Conservation (phyloP, 2,329 filamentous ascomycete species). For the Colletotrichum agaves region DNA sequence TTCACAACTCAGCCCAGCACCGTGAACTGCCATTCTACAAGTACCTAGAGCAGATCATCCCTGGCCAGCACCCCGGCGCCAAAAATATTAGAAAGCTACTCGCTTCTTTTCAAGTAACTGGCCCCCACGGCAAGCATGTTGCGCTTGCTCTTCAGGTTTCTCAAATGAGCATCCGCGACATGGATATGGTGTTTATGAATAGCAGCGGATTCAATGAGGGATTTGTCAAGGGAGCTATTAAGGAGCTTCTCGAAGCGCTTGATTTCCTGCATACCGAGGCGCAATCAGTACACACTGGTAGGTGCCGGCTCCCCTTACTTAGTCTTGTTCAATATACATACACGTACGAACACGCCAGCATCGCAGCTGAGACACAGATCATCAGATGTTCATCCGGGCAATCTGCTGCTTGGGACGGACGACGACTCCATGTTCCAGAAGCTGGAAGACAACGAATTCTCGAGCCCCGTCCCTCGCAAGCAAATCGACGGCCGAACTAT, state of each 20-base stretch:
- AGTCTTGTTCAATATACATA: background rate
- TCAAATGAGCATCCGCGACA: conserved; percentile 47
- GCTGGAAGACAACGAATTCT: conserved; percentile 41
- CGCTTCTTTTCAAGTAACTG: conserved; percentile 38
- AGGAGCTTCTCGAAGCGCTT: conserved; percentile 46
- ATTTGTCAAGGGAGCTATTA: conserved; percentile 46
- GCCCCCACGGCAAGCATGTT: conserved; percentile 41
- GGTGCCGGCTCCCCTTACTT: background rate
- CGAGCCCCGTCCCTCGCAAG: conserved; percentile 42
- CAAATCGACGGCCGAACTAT: conserved; percentile 38
- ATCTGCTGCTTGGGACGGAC: conserved; percentile 45
- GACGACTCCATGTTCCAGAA: conserved; percentile 40
- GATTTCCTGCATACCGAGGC: conserved; percentile 50
- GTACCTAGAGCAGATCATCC: conserved; percentile 11
- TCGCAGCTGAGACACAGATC: conserved; percentile 21
- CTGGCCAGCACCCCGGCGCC: conserved; percentile 28
- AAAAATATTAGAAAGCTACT: conserved; percentile 40
- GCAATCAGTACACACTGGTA: conserved; percentile 47
- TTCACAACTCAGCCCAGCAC: conserved; percentile 40
- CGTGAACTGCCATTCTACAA: conserved; percentile 42
- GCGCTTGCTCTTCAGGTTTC: conserved; percentile 41
- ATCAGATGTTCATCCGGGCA: conserved; percentile 23
- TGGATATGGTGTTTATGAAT: conserved; percentile 43
- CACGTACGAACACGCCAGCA: background rate
- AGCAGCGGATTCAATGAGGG: conserved; percentile 40